Evolutionary conservation across 768 basidiomycete species (phyloP).

Genomic region (Boletus bicolor): DNA sequence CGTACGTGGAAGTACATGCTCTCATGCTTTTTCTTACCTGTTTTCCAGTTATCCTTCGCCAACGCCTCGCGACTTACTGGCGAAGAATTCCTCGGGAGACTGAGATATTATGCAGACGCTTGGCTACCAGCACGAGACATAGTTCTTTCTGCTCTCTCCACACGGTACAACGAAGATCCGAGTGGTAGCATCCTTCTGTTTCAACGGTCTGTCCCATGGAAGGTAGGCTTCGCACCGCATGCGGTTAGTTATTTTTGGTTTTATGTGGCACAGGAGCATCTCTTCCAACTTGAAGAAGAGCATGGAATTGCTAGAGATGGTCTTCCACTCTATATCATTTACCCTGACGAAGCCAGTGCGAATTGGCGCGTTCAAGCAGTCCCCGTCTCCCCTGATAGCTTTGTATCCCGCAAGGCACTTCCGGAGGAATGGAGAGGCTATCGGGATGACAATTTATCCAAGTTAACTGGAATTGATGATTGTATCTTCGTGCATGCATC

Average conservation of each 20-base stretch:
- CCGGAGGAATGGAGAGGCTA: conserved; percentile 94
- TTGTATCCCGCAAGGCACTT: conserved; percentile 86
- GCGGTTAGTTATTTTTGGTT: not conserved
- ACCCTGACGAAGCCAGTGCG: conserved; percentile 73
- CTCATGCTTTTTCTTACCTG: conserved; percentile 8
- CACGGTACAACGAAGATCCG: conserved; percentile 58
- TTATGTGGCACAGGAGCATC: conserved; percentile 62
- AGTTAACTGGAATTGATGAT: conserved; percentile 70
- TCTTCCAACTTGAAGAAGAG: conserved; percentile 81
- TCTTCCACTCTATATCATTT: conserved; percentile 80
- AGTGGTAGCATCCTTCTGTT: conserved; percentile 79
- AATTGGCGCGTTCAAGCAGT: conserved; percentile 96
- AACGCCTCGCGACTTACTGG: conserved; percentile 83
- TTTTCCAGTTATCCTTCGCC: conserved; percentile 60
- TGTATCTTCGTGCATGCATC: conserved; percentile 93
- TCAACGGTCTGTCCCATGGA: conserved; percentile 82
- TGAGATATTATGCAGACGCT: conserved; percentile 81
- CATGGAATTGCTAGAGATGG: conserved; percentile 41
- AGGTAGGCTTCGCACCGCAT: conserved; percentile 43
- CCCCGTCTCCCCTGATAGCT: conserved; percentile 75
- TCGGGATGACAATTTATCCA: conserved; percentile 77
- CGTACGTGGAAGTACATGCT: conserved; percentile 43
- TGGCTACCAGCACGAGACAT: conserved; percentile 92
- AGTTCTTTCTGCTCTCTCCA: conserved; percentile 57
- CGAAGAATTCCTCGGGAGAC: conserved; percentile 72